Conservation (phyloP, 192 early-diverging fungal species). For the Coemansia sp. region DNA sequence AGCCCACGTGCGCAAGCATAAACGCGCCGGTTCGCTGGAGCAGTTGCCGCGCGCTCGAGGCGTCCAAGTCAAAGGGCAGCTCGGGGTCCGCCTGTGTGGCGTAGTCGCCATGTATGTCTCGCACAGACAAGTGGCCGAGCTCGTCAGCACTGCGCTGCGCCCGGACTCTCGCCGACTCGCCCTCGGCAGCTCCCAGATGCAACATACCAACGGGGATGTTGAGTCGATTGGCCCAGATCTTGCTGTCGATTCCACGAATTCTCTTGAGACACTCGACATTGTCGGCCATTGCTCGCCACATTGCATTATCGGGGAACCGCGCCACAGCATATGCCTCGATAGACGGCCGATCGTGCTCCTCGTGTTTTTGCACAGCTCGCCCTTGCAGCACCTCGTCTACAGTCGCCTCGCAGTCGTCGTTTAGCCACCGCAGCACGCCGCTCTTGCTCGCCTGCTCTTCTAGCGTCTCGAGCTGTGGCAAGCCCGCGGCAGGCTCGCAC, state of each 20-base stretch:
- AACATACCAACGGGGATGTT: slow-evolving; percentile 47
- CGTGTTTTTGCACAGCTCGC: background rate
- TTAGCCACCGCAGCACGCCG: slow-evolving; percentile 50
- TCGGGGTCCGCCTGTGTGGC: slow-evolving; percentile 40
- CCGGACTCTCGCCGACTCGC: slow-evolving; percentile 1
- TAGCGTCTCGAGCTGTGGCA: slow-evolving; percentile 34
- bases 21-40: slow-evolving; percentile 65
- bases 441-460: slow-evolving; percentile 20
- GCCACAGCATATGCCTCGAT: slow-evolving; percentile 47
- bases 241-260: slow-evolving; percentile 64
- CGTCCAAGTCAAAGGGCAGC: slow-evolving; percentile 62
- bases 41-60: slow-evolving; percentile 59
- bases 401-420: slow-evolving; percentile 49
- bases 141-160: slow-evolving; percentile 4
- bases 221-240: slow-evolving; percentile 62
- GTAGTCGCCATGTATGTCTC: slow-evolving; percentile 23
- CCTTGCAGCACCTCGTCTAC: slow-evolving; percentile 8
- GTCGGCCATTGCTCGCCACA: slow-evolving; percentile 52
- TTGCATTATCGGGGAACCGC: slow-evolving; percentile 46
- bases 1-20: slow-evolving; percentile 86
- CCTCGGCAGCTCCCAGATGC: background rate
- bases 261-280: slow-evolving; percentile 59
- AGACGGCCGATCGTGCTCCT: slow-evolving; percentile 2
- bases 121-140: background rate
- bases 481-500: slow-evolving; percentile 35